These are phyloP conservation scores for Conticribra guillardii DNA, from an alignment of 108 stramenopile species.

Conservation along the genomic window DNA sequence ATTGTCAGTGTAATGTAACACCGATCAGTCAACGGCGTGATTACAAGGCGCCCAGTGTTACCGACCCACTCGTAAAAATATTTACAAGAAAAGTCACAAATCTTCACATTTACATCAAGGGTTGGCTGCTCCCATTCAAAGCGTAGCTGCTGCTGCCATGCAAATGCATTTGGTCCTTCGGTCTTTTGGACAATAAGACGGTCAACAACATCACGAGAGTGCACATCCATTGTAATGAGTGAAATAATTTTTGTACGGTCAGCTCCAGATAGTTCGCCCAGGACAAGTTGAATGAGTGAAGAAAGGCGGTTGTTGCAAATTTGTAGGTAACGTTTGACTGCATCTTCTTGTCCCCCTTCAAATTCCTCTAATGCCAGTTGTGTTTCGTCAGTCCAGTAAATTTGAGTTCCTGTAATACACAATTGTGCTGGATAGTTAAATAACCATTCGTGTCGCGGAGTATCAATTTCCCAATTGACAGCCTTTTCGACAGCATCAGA, in stretches of 20 bases:
- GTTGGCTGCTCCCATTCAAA: slow-evolving; percentile 85
- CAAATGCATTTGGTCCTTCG: slow-evolving; percentile 82
- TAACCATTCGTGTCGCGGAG: slow-evolving; percentile 89
- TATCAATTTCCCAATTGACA: slow-evolving; percentile 89
- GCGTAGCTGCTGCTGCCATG: slow-evolving; percentile 92
- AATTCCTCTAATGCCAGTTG: slow-evolving; percentile 86
- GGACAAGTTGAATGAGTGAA: slow-evolving; percentile 80
- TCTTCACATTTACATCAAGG: slow-evolving; percentile 85
- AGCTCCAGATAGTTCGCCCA: slow-evolving; percentile 71
- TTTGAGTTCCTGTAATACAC: slow-evolving; percentile 87
- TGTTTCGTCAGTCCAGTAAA: slow-evolving; percentile 95
- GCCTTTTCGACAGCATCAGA: slow-evolving; percentile 84
- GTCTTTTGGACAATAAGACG: slow-evolving; percentile 85
- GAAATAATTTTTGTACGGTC: slow-evolving; percentile 92
- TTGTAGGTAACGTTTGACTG: slow-evolving; percentile 85
- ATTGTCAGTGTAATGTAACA: slow-evolving; percentile 95
- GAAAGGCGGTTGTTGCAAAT: slow-evolving; percentile 73
- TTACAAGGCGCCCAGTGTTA: slow-evolving; percentile 89
- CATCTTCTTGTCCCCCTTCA: slow-evolving; percentile 90
- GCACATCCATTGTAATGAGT: slow-evolving; percentile 93
- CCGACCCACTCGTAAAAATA: slow-evolving; percentile 95
- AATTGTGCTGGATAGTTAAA: slow-evolving; percentile 91
- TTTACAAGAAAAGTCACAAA: slow-evolving; percentile 89
- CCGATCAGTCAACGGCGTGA: slow-evolving; percentile 91
- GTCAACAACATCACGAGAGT: slow-evolving; percentile 90